Conservation (phyloP, 805 yeast species). For the Grigorovia transvaalensis region DNA sequence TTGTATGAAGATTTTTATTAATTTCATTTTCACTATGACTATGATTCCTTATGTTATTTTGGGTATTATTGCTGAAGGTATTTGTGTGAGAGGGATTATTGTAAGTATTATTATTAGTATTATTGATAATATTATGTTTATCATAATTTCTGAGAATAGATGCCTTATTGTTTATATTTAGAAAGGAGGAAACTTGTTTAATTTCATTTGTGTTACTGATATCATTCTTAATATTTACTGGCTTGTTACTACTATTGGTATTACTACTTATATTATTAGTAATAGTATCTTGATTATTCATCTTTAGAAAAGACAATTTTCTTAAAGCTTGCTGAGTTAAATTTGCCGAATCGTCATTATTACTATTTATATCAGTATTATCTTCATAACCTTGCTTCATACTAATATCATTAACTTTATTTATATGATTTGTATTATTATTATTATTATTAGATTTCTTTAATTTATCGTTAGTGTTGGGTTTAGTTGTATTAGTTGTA, state of each 20-base stretch:
- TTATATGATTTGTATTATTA: background rate
- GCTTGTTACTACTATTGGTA: background rate
- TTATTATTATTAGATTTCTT: background rate
- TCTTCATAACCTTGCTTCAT: background rate
- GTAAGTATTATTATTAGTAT: background rate
- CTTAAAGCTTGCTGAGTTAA: constrained; percentile 33
- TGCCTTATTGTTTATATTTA: background rate
- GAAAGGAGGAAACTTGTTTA: background rate
- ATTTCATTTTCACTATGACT: background rate
- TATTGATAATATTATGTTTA: background rate
- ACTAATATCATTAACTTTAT: background rate
- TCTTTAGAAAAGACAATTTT: constrained; percentile 26
- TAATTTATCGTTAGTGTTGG: background rate
- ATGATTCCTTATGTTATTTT: background rate
- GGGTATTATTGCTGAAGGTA: background rate
- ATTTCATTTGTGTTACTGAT: background rate
- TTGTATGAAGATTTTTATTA: background rate
- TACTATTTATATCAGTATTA: background rate
- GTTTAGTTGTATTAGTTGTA: background rate
- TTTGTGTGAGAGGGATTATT: background rate
- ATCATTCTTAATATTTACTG: background rate
- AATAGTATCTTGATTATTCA: background rate
- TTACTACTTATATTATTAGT: too few species aligned
- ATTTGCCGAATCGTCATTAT: constrained; percentile 15
- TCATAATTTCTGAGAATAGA: background rate